Percentiles rank a stretch among this genome's conserved stretches.
These are phyloP conservation scores for Stenocarpella maydis DNA, from an alignment of 2,329 filamentous ascomycete genomes.

Conservation along the genomic window DNA sequence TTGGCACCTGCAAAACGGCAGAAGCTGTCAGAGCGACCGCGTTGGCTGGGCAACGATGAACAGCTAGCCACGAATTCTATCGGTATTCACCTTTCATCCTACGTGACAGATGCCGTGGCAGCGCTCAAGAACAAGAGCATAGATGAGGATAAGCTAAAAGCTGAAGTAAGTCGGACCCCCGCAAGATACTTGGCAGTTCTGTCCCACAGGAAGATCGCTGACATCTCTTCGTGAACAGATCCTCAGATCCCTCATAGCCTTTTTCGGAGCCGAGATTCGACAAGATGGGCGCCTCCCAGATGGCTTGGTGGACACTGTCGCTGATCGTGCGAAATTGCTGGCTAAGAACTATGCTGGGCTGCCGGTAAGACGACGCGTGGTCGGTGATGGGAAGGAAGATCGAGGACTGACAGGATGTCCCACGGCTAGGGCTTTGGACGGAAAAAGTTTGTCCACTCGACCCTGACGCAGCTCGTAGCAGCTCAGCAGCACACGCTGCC, in stretches of 20 bases:
- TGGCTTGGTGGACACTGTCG: background rate
- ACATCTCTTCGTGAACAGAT: constrained; percentile 16
- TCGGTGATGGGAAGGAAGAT: background rate
- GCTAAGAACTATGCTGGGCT: constrained; percentile 12
- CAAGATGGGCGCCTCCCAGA: background rate
- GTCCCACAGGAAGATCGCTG: background rate
- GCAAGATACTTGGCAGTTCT: background rate
- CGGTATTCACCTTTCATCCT: background rate
- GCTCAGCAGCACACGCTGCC: background rate
- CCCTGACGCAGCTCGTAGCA: background rate
- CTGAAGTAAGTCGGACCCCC: constrained; percentile 15
- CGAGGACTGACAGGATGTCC: constrained; percentile 2
- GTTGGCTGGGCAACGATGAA: background rate
- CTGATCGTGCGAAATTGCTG: background rate
- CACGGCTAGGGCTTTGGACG: constrained; percentile 25
- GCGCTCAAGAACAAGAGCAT: background rate
- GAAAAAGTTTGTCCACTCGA: background rate
- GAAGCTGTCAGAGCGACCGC: constrained; percentile 12
- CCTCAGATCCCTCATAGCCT: background rate
- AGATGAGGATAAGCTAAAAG: background rate
- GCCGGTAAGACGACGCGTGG: constrained; percentile 10
- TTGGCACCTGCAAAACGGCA: constrained; percentile 26
- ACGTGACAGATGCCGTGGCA: constrained; percentile 14
- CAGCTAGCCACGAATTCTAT: background rate
- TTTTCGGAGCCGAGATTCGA: constrained; percentile 1